Percentiles rank a stretch among this genome's conserved stretches.
phyloP scores from a whole-genome alignment of 2,329 filamentous ascomycete species.

The Xylaria sp. region DNA sequence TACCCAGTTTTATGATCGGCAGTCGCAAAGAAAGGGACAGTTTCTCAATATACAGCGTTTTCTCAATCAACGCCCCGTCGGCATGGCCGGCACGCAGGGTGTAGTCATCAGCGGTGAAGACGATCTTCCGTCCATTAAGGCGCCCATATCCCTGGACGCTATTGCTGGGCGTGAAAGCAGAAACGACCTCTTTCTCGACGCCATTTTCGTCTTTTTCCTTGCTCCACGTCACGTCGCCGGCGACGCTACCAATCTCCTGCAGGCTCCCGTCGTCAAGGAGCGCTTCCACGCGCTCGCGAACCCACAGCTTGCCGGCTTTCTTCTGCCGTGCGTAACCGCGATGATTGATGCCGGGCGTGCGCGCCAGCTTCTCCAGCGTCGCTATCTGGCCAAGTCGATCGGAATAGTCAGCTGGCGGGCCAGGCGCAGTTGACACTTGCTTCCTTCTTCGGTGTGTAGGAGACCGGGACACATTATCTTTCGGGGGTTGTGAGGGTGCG shows the following conservation, averaged over 20 bases:
- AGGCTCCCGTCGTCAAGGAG: slow-evolving; percentile 36
- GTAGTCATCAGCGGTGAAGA: slow-evolving; percentile 37
- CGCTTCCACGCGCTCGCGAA: slow-evolving; percentile 34
- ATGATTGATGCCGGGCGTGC: slow-evolving; percentile 34
- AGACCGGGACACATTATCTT: slow-evolving; percentile 2
- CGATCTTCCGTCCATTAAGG: slow-evolving; percentile 30
- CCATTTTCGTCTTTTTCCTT: slow-evolving; percentile 23
- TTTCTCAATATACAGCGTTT: slow-evolving; percentile 37
- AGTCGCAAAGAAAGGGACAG: slow-evolving; percentile 34
- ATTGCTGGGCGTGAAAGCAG: slow-evolving; percentile 34
- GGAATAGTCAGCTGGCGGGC: slow-evolving; percentile 34
- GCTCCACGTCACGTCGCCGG: slow-evolving; percentile 33
- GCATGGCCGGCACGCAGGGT: slow-evolving; percentile 35
- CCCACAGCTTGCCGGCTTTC: slow-evolving; percentile 36
- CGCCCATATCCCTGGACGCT: slow-evolving; percentile 34
- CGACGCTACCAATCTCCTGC: slow-evolving; percentile 33
- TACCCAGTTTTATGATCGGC: slow-evolving; percentile 35
- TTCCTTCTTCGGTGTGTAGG: slow-evolving; percentile 22
- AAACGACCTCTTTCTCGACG: slow-evolving; percentile 21
- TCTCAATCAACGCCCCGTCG: slow-evolving; percentile 33
- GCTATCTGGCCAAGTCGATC: slow-evolving; percentile 35
- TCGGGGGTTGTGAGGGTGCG: not conserved
- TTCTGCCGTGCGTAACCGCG: slow-evolving; percentile 36
- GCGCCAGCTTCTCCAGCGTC: slow-evolving; percentile 31
- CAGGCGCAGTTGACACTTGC: slow-evolving; percentile 11